Percentiles rank a stretch among this genome's conserved stretches.
phyloP scores from a whole-genome alignment of 169 alveolate genomes.

The Plasmodium coatneyi region DNA sequence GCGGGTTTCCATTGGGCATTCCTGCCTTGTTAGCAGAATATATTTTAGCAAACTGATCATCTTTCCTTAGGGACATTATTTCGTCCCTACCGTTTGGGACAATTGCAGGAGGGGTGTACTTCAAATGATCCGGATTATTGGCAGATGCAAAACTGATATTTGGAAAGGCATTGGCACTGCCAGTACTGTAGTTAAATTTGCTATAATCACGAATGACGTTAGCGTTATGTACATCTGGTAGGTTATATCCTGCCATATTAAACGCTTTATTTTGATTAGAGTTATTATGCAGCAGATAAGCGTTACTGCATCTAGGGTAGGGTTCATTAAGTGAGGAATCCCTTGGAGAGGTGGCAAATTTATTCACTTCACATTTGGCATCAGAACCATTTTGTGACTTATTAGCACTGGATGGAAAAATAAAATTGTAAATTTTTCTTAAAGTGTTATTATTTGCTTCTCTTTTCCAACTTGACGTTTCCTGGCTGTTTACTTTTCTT shows the following conservation, averaged over 20 bases:
- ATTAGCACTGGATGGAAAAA: conserved; percentile 28
- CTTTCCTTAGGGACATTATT: neutral
- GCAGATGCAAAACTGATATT: neutral
- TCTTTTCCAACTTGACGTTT: conserved; percentile 24
- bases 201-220: neutral
- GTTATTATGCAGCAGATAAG: neutral
- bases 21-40: neutral
- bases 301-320: neutral
- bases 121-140: neutral
- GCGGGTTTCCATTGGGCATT: neutral
- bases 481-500: neutral
- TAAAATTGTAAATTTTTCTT: conserved; percentile 43
- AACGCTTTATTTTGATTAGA: neutral
- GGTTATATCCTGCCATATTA: neutral
- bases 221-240: neutral
- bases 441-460: conserved; percentile 28
- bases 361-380: neutral
- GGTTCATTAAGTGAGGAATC: neutral
- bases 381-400: conserved; percentile 17
- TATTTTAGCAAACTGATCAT: neutral
- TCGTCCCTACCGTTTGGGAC: neutral
- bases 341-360: neutral
- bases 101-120: neutral
- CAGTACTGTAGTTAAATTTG: neutral
- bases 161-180: neutral